Evolutionary conservation across 805 yeast genomes (phyloP).

Genomic region (Tetrapisispora phaffii): DNA sequence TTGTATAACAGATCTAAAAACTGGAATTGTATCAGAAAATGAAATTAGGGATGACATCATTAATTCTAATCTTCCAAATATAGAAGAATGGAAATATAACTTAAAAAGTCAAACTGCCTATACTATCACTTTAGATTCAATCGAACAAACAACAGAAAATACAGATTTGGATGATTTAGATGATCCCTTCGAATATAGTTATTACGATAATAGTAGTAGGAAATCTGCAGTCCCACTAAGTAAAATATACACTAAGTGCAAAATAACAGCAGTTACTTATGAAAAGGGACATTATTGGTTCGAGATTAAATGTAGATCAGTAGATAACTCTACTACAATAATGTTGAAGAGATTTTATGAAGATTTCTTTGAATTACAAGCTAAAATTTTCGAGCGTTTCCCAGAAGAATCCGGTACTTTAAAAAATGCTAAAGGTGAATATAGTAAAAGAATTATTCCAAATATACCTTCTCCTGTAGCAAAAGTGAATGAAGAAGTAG

Average conservation of each 20-base stretch:
- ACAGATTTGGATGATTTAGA: background rate
- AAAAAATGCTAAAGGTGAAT: constrained; percentile 38
- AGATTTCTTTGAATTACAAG: constrained; percentile 91
- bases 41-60: constrained; percentile 49
- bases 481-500: constrained; percentile 62
- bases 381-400: constrained; percentile 65
- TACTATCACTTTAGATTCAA: background rate
- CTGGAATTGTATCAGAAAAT: constrained; percentile 48
- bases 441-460: constrained; percentile 71
- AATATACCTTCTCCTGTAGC: constrained; percentile 92
- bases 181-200: constrained; percentile 1
- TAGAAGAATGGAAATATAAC: constrained; percentile 80
- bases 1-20: constrained; percentile 66
- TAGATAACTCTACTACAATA: constrained; percentile 56
- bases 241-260: background rate
- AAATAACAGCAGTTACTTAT: constrained; percentile 38
- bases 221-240: background rate
- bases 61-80: constrained; percentile 70
- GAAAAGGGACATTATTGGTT: constrained; percentile 88
- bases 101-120: constrained; percentile 2
- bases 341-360: constrained; percentile 82
- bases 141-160: background rate
- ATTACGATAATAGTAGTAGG: constrained; percentile 1
- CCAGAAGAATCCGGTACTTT: constrained; percentile 84
- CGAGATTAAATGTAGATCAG: constrained; percentile 47